Conservation (phyloP, 192 early-diverging fungal species). For the Entomortierella chlamydospora region DNA sequence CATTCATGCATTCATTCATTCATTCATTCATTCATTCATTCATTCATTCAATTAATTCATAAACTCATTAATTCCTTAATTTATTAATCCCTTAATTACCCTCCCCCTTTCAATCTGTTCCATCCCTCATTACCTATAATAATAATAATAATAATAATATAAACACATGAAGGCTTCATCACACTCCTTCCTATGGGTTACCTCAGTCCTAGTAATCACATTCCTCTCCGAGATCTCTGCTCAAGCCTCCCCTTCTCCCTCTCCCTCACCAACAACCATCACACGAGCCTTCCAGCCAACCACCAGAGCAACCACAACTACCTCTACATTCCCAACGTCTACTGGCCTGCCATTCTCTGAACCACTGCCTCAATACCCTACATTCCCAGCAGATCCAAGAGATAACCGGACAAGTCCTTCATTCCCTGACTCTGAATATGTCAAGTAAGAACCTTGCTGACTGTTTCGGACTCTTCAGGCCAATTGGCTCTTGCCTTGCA, state of each 20-base stretch:
- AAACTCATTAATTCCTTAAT: too few species aligned
- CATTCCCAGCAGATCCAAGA: conserved; percentile 3
- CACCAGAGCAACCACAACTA: not conserved
- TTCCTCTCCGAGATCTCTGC: not conserved
- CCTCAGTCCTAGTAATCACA: not conserved
- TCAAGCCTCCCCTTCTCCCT: not conserved
- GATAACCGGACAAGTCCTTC: conserved; percentile 11
- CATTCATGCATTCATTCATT: too few species aligned
- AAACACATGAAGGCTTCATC: not conserved
- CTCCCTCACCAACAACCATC: not conserved
- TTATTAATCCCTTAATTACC: too few species aligned
- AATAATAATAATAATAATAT: too few species aligned
- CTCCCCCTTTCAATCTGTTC: not conserved
- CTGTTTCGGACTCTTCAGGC: too few species aligned
- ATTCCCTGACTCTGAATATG: conserved; percentile 50
- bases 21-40: too few species aligned
- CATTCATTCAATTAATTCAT: too few species aligned
- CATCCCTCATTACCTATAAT: too few species aligned
- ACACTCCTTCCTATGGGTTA: not conserved
- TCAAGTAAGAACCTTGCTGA: conserved; percentile 27
- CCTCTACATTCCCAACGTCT: not conserved
- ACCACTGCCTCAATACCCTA: conserved; percentile 14
- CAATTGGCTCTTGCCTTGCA: too few species aligned
- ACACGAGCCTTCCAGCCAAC: not conserved
- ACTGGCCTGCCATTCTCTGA: not conserved